Evolutionary conservation across 2,329 filamentous ascomycete genomes (phyloP).

Genomic region (Arachnomyces sp.): DNA sequence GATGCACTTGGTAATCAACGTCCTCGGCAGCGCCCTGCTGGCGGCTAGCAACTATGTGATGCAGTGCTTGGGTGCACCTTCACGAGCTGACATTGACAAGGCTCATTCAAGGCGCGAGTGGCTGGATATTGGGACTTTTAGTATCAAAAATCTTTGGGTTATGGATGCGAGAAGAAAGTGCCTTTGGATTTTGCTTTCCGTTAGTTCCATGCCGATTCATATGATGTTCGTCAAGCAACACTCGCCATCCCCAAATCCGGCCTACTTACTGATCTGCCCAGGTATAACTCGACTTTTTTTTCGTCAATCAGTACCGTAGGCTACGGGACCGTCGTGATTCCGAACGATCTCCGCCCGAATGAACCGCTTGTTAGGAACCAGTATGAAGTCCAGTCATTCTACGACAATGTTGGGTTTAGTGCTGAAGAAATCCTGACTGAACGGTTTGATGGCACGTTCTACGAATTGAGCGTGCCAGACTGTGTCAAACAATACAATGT

Average conservation of each 20-base stretch:
- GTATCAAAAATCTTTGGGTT: constrained; percentile 24
- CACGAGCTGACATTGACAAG: constrained; percentile 40
- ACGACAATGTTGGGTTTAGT: constrained; percentile 1
- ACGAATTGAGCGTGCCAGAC: constrained; percentile 5
- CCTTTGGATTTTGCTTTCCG: constrained; percentile 7
- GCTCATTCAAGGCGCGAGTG: constrained; percentile 36
- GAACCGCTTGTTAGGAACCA: background rate
- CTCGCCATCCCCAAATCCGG: too few species aligned
- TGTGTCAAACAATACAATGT: constrained; percentile 13
- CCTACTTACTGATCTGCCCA: too few species aligned
- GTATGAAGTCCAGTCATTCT: constrained; percentile 4
- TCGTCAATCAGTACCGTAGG: constrained; percentile 13
- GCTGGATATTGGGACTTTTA: constrained; percentile 39
- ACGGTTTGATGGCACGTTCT: background rate
- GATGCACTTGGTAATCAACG: constrained; percentile 43
- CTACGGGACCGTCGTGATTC: constrained; percentile 13
- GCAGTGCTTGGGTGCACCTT: constrained; percentile 45
- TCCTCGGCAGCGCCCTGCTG: constrained; percentile 38
- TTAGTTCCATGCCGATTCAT: constrained; percentile 13
- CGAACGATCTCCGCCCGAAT: background rate
- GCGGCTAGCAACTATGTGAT: constrained; percentile 44
- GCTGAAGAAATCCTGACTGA: background rate
- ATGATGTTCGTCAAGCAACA: constrained; percentile 7
- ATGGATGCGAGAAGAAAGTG: background rate
- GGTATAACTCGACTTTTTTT: constrained; percentile 17